Percentiles rank a stretch among this genome's conserved stretches.
phyloP scores from a whole-genome alignment of 192 early-diverging fungal genomes.

The Diversispora eburnea region DNA sequence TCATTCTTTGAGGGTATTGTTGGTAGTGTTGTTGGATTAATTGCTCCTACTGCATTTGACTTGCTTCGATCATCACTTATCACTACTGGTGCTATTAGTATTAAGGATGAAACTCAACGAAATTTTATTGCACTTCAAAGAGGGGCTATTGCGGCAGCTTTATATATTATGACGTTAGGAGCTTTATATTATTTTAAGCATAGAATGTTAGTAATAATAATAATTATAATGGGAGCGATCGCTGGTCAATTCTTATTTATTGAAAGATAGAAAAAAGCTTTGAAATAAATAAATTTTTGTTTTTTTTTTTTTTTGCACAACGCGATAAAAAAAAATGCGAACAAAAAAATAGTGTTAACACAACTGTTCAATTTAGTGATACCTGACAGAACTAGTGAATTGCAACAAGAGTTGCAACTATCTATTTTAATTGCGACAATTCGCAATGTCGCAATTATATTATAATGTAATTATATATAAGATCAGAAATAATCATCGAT shows the following conservation, averaged over 20 bases:
- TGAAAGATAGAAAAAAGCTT: too few relatives aligned
- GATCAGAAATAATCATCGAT: too few relatives aligned
- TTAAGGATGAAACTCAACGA: not conserved
- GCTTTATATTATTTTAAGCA: constrained; percentile 14
- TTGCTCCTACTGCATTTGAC: constrained; percentile 26
- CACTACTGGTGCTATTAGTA: not conserved
- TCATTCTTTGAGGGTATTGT: constrained; percentile 35
- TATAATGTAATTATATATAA: too few relatives aligned
- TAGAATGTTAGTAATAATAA: not conserved
- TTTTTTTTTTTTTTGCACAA: too few relatives aligned
- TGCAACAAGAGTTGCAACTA: too few relatives aligned
- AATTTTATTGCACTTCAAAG: not conserved
- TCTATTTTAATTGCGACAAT: too few relatives aligned
- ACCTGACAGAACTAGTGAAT: too few relatives aligned
- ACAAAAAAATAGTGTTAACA: too few relatives aligned
- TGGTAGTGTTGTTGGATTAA: constrained; percentile 28
- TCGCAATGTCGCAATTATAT: too few relatives aligned
- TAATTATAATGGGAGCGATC: constrained; percentile 26
- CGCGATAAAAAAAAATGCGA: too few relatives aligned
- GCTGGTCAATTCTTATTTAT: constrained; percentile 30
- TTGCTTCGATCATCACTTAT: constrained; percentile 17
- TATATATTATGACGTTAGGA: constrained; percentile 24
- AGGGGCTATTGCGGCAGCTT: constrained; percentile 9
- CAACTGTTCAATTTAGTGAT: too few relatives aligned
- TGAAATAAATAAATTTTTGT: too few relatives aligned